Percentiles rank a stretch among this genome's conserved stretches.
phyloP scores from a whole-genome alignment of 2,329 filamentous ascomycete species.

The Aspergillus proliferans region DNA sequence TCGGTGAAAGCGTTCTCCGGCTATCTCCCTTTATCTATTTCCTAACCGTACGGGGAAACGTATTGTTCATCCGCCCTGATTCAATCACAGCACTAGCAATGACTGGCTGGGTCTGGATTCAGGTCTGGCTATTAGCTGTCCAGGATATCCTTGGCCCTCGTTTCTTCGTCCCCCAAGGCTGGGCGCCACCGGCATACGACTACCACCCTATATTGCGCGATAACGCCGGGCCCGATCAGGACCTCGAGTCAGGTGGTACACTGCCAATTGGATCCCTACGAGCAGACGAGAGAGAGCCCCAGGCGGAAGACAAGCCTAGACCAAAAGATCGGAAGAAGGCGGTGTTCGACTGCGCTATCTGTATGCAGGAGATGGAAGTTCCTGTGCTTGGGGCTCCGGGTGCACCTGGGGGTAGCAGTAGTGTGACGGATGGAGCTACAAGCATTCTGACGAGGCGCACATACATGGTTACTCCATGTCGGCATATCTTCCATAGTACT shows the following conservation, averaged over 20 bases:
- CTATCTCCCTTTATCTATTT: constrained; percentile 80
- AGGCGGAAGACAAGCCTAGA: constrained; percentile 38
- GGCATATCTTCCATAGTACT: constrained; percentile 87
- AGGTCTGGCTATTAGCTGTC: constrained; percentile 68
- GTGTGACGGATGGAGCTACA: constrained; percentile 41
- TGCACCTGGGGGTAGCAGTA: constrained; percentile 43
- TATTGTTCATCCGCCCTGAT: constrained; percentile 70
- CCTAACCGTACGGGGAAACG: constrained; percentile 69
- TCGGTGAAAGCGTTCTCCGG: constrained; percentile 74
- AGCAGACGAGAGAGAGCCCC: constrained; percentile 34
- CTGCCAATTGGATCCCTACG: constrained; percentile 70
- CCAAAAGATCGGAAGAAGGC: constrained; percentile 48
- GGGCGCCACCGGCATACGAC: constrained; percentile 67
- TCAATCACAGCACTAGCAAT: constrained; percentile 58
- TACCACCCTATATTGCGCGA: constrained; percentile 81
- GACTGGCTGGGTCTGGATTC: constrained; percentile 77
- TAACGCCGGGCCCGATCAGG: constrained; percentile 54
- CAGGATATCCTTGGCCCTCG: constrained; percentile 83
- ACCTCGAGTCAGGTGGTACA: constrained; percentile 63
- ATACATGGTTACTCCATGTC: constrained; percentile 97
- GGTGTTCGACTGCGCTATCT: constrained; percentile 87
- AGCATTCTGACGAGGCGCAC: constrained; percentile 70
- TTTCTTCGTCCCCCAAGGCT: constrained; percentile 69
- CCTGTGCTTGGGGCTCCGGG: constrained; percentile 58
- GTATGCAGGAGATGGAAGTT: constrained; percentile 84